Evolutionary conservation across 352 stramenopile genomes (phyloP), one percentile per base, ranked within the genome.

Genomic region (Globisporangium takayamanum): DNA sequence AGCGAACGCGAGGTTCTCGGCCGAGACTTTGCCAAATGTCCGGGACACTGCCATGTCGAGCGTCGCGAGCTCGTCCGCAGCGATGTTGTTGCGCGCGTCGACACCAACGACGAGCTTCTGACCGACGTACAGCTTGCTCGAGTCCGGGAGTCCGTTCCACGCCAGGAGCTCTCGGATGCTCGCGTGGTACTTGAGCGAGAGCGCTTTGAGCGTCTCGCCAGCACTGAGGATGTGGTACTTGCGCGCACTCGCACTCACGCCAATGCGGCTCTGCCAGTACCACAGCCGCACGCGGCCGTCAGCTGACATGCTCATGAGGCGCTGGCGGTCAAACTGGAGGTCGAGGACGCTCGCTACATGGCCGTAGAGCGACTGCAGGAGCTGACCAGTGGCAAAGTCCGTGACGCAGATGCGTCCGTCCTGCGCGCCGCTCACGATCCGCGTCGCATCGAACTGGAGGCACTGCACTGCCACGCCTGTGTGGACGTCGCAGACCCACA

Each of bases 131-230:
- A 76, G 67, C 42, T 89, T 85, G 25, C 73, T 86, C 28, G 78
- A 86, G 50, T 93, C 79, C 0, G 74, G 59, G 5, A 93, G 62
- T 2, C 73, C 70, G 56, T 93, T 93, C 83, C 83, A 91, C 26
- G 70, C 53, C 6, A 90, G 69, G 25, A 93, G 39, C 18, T 87
- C 74, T 12, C 87, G 65, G 22, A 85, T 82, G 15, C 79, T 93
- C 4, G 79, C 79, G 39, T 73, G 83, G n/a, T 93, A 93, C 56
- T 83, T 83, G 30, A 93, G 68, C 49, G 80, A 93, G 5, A 93
- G 52, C 12, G 79, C 87, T 11, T 75, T 74, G 26, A 93, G 60
- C 11, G 80, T 91, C 55, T 91, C 80, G 1, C 83, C 78, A 0
- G 80, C 67, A 5, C 78, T 76, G 0, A 93, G 65, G 46, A 93